phyloP scores from a whole-genome alignment of 2,329 filamentous ascomycete genomes.

The Alternaria arborescens region DNA sequence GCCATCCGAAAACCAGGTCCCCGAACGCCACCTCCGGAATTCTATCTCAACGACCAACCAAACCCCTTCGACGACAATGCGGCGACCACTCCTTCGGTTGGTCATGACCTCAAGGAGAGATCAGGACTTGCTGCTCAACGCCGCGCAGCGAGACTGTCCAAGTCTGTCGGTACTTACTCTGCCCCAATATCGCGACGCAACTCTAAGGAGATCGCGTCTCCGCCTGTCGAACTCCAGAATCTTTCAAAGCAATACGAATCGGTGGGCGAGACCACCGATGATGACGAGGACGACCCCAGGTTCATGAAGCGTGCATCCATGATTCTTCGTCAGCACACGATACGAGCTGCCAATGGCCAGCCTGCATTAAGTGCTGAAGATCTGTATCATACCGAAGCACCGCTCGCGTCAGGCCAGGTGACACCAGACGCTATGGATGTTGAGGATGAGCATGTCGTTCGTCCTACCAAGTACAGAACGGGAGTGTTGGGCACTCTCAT shows the following conservation, averaged over 20 bases:
- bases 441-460: conserved; percentile 70
- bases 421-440: conserved; percentile 61
- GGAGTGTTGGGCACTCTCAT: conserved; percentile 77
- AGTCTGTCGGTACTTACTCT: conserved; percentile 48
- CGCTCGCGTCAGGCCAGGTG: conserved; percentile 55
- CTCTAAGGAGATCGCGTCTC: conserved; percentile 43
- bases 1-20: conserved; percentile 46
- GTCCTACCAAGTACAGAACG: conserved; percentile 73
- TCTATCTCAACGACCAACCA: conserved; percentile 44
- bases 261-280: conserved; percentile 28
- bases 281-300: conserved; percentile 43
- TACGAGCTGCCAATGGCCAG: conserved; percentile 21
- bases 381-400: conserved; percentile 42
- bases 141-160: conserved; percentile 46
- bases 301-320: conserved; percentile 54
- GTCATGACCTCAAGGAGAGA: conserved; percentile 37
- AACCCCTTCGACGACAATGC: conserved; percentile 45
- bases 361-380: conserved; percentile 35
- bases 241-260: conserved; percentile 28
- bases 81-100: conserved; percentile 15
- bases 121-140: conserved; percentile 48
- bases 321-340: conserved; percentile 46
- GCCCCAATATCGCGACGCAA: conserved; percentile 47
- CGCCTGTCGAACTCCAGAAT: conserved; percentile 29
- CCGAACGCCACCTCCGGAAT: conserved; percentile 45